Evolutionary conservation across 2,329 filamentous ascomycete genomes (phyloP).

Genomic region (Aureobasidium melanogenum): DNA sequence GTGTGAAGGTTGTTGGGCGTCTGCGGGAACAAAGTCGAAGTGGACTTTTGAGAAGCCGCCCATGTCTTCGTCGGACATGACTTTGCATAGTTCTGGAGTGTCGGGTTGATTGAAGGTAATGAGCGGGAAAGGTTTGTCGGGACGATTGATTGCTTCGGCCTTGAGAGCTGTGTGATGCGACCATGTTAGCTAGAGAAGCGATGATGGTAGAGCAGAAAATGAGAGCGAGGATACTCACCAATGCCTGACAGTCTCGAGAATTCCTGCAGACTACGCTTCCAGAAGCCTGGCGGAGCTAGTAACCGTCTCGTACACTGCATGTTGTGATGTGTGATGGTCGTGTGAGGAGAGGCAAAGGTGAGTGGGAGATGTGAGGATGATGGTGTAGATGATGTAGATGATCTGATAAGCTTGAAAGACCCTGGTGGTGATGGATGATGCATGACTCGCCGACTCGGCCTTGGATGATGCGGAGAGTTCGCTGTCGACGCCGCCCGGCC

Average conservation of each 20-base stretch:
- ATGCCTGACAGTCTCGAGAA: constrained; percentile 47
- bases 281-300: constrained; percentile 40
- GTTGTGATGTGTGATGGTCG: not conserved
- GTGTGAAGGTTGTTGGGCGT: constrained; percentile 51
- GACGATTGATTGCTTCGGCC: constrained; percentile 59
- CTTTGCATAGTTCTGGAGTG: constrained; percentile 47
- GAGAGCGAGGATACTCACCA: constrained; percentile 31
- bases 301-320: constrained; percentile 31
- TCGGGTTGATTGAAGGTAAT: constrained; percentile 50
- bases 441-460: not conserved
- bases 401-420: not conserved
- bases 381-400: not conserved
- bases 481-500: not conserved
- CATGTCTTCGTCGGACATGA: constrained; percentile 68
- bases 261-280: constrained; percentile 51
- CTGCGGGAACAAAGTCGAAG: constrained; percentile 53
- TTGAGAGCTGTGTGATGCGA: constrained; percentile 47
- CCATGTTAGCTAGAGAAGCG: not conserved
- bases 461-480: not conserved
- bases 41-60: constrained; percentile 73
- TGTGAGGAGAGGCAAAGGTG: not conserved
- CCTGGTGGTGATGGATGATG: constrained; percentile 8
- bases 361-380: not conserved
- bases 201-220: constrained; percentile 16
- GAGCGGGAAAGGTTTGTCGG: constrained; percentile 55